phyloP scores from a whole-genome alignment of 2,329 filamentous ascomycete species.

The Paraphaeosphaeria sporulosa region DNA sequence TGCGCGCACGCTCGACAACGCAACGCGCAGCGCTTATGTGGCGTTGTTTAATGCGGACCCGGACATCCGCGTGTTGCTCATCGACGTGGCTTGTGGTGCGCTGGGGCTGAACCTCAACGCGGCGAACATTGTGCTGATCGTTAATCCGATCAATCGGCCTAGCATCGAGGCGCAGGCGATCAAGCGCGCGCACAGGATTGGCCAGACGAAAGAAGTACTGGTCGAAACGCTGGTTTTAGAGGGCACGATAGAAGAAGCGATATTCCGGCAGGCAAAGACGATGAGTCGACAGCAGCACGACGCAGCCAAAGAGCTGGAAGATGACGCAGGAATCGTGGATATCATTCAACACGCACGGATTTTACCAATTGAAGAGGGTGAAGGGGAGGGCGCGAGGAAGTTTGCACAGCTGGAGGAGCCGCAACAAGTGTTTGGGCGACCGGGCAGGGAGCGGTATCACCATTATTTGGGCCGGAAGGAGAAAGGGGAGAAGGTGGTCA shows the following conservation, averaged over 20 bases:
- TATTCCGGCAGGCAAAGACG: constrained; percentile 73
- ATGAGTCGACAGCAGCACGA: constrained; percentile 72
- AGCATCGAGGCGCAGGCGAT: constrained; percentile 89
- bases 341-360: constrained; percentile 66
- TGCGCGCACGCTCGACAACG: constrained; percentile 66
- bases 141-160: constrained; percentile 86
- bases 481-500: constrained; percentile 26
- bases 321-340: constrained; percentile 64
- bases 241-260: constrained; percentile 84
- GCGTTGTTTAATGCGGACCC: constrained; percentile 76
- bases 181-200: constrained; percentile 87
- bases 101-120: constrained; percentile 85
- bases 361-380: constrained; percentile 50
- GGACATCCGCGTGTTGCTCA: constrained; percentile 79
- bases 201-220: constrained; percentile 77
- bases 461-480: constrained; percentile 29
- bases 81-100: constrained; percentile 90
- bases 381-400: constrained; percentile 40
- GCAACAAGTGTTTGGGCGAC: constrained; percentile 56
- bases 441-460: constrained; percentile 39
- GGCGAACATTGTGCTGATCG: constrained; percentile 86
- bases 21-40: constrained; percentile 76
- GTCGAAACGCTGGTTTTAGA: constrained; percentile 86
- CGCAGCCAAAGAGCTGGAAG: constrained; percentile 64
- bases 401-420: constrained; percentile 52